Percentiles rank a stretch among this genome's conserved stretches.
phyloP scores from a whole-genome alignment of 306 rosid species.

The Cucumis cinereus region DNA sequence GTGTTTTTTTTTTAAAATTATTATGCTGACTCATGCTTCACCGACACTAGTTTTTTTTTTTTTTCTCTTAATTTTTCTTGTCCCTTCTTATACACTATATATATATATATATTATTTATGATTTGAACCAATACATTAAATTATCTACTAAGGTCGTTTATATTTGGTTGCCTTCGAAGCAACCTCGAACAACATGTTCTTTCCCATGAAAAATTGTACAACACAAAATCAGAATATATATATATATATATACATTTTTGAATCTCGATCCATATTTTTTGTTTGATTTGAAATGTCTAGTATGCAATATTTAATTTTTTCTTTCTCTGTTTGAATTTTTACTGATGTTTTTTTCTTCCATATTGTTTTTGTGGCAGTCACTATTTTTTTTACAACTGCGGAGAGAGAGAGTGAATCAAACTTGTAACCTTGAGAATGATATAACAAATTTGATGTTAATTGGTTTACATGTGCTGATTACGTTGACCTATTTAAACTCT shows the following conservation, averaged over 20 bases:
- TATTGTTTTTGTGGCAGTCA: no score
- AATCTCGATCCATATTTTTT: background rate
- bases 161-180: background rate
- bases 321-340: no score
- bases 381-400: no score
- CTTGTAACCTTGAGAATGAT: no score
- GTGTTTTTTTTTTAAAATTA: background rate
- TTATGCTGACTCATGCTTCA: constrained; percentile 4
- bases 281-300: background rate
- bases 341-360: background rate
- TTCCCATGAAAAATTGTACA: background rate
- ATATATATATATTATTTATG: background rate
- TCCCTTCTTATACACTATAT: background rate
- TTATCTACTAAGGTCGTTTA: background rate
- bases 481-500: no score
- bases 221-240: background rate
- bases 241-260: background rate
- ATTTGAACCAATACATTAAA: background rate
- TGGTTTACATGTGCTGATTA: no score
- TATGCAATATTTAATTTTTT: no score
- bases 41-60: background rate
- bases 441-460: no score
- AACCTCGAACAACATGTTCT: background rate
- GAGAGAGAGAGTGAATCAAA: no score
- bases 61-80: background rate